These are phyloP conservation scores for Ottelia alismoides DNA, from an alignment of 106 monocot species.

Conservation along the genomic window DNA sequence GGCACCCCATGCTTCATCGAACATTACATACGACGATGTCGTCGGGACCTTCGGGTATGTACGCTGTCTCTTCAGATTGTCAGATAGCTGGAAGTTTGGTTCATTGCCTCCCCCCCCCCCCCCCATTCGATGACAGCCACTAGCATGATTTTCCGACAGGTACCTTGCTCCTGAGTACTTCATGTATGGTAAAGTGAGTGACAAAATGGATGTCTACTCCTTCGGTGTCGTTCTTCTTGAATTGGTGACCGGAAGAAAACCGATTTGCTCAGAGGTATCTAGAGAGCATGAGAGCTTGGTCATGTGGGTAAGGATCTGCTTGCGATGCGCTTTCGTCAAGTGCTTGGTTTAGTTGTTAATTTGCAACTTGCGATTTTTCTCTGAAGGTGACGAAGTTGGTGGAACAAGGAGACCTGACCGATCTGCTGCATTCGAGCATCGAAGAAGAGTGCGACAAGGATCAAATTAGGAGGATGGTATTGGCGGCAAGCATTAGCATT, in stretches of 20 bases:
- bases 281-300: conserved; percentile 80
- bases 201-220: conserved; percentile 83
- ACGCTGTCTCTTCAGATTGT: too few relatives aligned
- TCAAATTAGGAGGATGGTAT: conserved; percentile 45
- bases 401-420: conserved; percentile 38
- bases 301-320: conserved; percentile 65
- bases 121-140: too few relatives aligned
- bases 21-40: conserved; percentile 32
- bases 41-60: conserved; percentile 65
- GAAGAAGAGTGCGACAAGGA: conserved; percentile 36
- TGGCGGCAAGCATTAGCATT: conserved; percentile 64
- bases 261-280: conserved; percentile 41
- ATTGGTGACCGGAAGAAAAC: conserved; percentile 71
- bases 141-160: too few relatives aligned
- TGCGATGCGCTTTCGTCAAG: too few relatives aligned
- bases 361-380: too few relatives aligned
- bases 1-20: conserved; percentile 35
- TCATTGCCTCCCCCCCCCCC: too few relatives aligned
- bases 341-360: neutral
- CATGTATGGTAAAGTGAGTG: conserved; percentile 82
- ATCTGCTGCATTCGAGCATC: conserved; percentile 50
- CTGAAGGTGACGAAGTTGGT: conserved; percentile 52
- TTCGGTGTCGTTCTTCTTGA: conserved; percentile 93
- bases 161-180: conserved; percentile 92
- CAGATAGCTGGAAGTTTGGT: too few relatives aligned